These are phyloP conservation scores for Coemansia sp. DNA, from an alignment of 192 early-diverging fungal species.

Conservation along the genomic window DNA sequence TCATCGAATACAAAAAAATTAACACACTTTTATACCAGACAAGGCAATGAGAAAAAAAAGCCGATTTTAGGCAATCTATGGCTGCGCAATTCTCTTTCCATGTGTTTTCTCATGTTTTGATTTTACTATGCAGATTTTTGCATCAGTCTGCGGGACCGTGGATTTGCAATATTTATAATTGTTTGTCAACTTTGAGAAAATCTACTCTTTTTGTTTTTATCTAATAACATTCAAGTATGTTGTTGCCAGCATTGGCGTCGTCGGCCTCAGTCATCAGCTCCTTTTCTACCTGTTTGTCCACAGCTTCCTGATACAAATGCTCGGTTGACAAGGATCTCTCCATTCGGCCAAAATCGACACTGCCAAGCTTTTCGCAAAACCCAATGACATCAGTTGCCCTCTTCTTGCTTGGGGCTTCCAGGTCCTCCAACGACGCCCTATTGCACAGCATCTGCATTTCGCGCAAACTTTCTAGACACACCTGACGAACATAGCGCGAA, in stretches of 20 bases:
- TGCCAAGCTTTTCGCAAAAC: constrained; percentile 20
- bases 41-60: too few relatives aligned
- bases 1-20: too few relatives aligned
- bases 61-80: too few relatives aligned
- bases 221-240: constrained; percentile 49
- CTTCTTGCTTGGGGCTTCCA: not conserved
- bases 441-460: constrained; percentile 10
- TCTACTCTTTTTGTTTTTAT: not conserved
- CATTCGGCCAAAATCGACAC: constrained; percentile 31
- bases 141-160: too few relatives aligned
- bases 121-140: too few relatives aligned
- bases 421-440: not conserved
- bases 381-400: not conserved
- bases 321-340: constrained; percentile 34
- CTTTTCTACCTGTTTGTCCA: constrained; percentile 41
- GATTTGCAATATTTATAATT: too few relatives aligned
- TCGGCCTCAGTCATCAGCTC: constrained; percentile 41
- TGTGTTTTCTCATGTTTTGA: too few relatives aligned
- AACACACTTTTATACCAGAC: too few relatives aligned
- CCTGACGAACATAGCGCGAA: constrained; percentile 48
- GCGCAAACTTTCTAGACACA: constrained; percentile 24
- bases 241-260: constrained; percentile 47
- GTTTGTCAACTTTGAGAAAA: not conserved
- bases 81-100: too few relatives aligned
- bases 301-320: constrained; percentile 49